Percentiles rank a stretch among this genome's conserved stretches.
Conservation (phyloP, 202 grass and related monocot species). For the Thinopyrum obtusiflorum region DNA sequence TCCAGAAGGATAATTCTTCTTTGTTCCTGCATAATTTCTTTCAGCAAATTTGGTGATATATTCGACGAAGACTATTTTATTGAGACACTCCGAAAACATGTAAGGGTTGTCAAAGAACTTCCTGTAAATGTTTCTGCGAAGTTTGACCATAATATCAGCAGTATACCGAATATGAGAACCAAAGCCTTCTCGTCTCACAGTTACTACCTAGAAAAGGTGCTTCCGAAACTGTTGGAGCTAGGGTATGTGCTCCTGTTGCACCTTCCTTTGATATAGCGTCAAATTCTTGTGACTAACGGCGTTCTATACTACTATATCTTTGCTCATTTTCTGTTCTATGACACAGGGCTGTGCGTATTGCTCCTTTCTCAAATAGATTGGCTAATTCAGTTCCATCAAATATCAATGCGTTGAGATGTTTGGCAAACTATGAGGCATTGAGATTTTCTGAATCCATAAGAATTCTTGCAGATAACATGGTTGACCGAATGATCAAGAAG, state of each 20-base stretch:
- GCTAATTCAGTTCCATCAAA: conserved; percentile 58
- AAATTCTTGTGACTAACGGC: background rate
- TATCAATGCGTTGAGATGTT: conserved; percentile 80
- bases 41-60: conserved; percentile 88
- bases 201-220: conserved; percentile 79
- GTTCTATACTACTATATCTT: background rate
- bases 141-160: conserved; percentile 80
- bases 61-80: conserved; percentile 91
- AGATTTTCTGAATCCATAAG: conserved; percentile 84
- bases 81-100: conserved; percentile 60
- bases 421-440: conserved; percentile 86
- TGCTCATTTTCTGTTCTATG: conserved; percentile 27
- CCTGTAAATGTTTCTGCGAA: conserved; percentile 57
- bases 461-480: conserved; percentile 73
- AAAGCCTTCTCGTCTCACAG: conserved; percentile 72
- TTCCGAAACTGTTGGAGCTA: conserved; percentile 79
- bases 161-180: conserved; percentile 93
- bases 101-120: conserved; percentile 66
- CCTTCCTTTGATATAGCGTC: background rate
- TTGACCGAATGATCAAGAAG: conserved; percentile 74
- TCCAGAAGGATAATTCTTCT: conserved; percentile 11
- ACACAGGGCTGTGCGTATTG: conserved; percentile 83
- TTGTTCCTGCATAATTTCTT: conserved; percentile 30
- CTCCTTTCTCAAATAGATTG: conserved; percentile 95
- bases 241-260: conserved; percentile 45